Percentiles rank a stretch among this genome's conserved stretches.
These are phyloP conservation scores for Sugiyamaella castrensis DNA, from an alignment of 1,139 yeast genomes.

Conservation along the genomic window DNA sequence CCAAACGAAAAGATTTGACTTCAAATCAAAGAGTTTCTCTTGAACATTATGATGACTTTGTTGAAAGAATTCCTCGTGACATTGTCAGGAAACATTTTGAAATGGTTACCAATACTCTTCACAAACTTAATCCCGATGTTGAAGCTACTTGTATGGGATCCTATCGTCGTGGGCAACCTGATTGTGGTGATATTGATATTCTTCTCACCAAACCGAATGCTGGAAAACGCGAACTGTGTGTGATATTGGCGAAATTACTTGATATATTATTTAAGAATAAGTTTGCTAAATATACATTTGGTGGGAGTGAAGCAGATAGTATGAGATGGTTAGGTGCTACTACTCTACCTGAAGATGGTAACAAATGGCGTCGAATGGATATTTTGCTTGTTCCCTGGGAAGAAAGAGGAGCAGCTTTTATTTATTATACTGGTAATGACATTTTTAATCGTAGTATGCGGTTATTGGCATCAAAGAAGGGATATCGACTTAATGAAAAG, in stretches of 20 bases:
- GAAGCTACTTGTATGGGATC: constrained; percentile 53
- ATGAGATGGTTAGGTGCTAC: constrained; percentile 40
- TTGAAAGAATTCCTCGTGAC: constrained; percentile 45
- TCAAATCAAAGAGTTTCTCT: constrained; percentile 47
- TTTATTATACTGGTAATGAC: constrained; percentile 60
- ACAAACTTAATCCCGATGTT: constrained; percentile 41
- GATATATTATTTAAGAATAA: constrained; percentile 31
- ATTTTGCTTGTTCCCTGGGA: constrained; percentile 50
- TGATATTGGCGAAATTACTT: constrained; percentile 36
- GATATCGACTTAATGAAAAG: constrained; percentile 47
- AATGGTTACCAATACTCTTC: constrained; percentile 37
- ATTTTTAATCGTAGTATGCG: constrained; percentile 54
- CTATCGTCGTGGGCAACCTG: constrained; percentile 48
- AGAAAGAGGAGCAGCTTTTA: constrained; percentile 50
- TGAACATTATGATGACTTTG: constrained; percentile 52
- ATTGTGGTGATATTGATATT: constrained; percentile 60
- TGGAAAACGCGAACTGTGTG: constrained; percentile 30
- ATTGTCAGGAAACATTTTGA: constrained; percentile 47
- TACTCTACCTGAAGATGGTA: constrained; percentile 22
- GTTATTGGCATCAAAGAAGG: constrained; percentile 45
- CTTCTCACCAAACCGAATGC: constrained; percentile 43
- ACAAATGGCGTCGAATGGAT: constrained; percentile 55
- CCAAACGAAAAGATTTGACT: constrained; percentile 37
- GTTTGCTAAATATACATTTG: constrained; percentile 38
- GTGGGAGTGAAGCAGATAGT: constrained; percentile 23